A percentile compares a stretch with the other conserved stretches of the same genome.
Conservation (phyloP, 768 basidiomycete species). For the Leccinum longicurvipes region DNA sequence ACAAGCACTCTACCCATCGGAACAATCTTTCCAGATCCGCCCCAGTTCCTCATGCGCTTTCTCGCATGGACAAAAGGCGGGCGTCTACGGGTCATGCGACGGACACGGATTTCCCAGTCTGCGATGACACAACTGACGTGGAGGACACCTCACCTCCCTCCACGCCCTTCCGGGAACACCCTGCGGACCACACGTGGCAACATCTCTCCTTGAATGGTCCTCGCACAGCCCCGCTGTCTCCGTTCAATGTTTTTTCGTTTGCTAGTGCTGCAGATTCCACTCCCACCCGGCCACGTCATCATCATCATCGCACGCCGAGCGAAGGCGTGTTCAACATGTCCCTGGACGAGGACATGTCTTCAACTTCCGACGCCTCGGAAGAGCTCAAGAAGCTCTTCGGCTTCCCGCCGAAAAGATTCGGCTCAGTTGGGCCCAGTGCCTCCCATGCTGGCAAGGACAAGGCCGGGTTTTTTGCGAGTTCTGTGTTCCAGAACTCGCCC, state of each 20-base stretch:
- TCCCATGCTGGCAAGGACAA: slow-evolving; percentile 30
- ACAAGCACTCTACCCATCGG: slow-evolving; percentile 12
- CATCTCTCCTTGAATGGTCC: slow-evolving; percentile 39
- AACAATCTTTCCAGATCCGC: slow-evolving; percentile 48
- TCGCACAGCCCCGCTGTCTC: slow-evolving; percentile 49
- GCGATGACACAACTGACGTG: slow-evolving; percentile 65
- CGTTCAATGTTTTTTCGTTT: slow-evolving; percentile 41
- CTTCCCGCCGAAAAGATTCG: slow-evolving; percentile 29
- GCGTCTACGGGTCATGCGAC: slow-evolving; percentile 27
- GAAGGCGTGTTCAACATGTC: slow-evolving; percentile 76
- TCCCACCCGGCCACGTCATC: slow-evolving; percentile 36
- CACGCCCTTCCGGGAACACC: slow-evolving; percentile 51
- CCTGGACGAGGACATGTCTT: slow-evolving; percentile 60
- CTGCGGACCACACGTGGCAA: slow-evolving; percentile 30
- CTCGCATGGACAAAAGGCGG: slow-evolving; percentile 32
- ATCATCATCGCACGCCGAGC: slow-evolving; percentile 62
- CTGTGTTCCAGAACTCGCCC: slow-evolving; percentile 82
- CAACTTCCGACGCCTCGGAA: slow-evolving; percentile 40
- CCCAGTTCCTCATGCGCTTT: slow-evolving; percentile 40
- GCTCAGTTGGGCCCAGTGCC: slow-evolving; percentile 27
- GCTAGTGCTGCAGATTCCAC: slow-evolving; percentile 27
- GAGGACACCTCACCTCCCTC: slow-evolving; percentile 42
- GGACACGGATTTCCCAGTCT: slow-evolving; percentile 54
- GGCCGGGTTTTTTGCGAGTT: slow-evolving; percentile 70
- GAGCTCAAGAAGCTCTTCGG: slow-evolving; percentile 35